Evolutionary conservation across 108 stramenopile species (phyloP).

Genomic region (Cyclotella atomus): DNA sequence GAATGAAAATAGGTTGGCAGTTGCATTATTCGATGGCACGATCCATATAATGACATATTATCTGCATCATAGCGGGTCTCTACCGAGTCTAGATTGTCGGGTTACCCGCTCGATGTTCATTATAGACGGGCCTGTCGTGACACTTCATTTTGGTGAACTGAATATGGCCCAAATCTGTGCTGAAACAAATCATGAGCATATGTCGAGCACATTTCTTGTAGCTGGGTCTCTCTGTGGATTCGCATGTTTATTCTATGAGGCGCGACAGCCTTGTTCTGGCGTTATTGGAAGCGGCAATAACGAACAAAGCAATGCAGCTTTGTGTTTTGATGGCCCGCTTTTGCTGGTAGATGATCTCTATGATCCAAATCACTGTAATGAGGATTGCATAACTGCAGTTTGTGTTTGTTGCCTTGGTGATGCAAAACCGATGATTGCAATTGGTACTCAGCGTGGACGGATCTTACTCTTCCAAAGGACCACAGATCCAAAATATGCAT

Average conservation of each 20-base stretch:
- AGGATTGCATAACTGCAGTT: slow-evolving; percentile 47
- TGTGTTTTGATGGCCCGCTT: slow-evolving; percentile 41
- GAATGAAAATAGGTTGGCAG: slow-evolving; percentile 17
- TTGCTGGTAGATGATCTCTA: slow-evolving; percentile 45
- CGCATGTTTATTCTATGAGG: slow-evolving; percentile 51
- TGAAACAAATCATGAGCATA: neutral
- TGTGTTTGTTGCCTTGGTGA: slow-evolving; percentile 9
- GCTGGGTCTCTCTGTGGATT: slow-evolving; percentile 53
- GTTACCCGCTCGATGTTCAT: slow-evolving; percentile 31
- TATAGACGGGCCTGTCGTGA: slow-evolving; percentile 44
- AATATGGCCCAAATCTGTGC: neutral
- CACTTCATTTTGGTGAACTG: slow-evolving; percentile 39
- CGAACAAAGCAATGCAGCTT: neutral
- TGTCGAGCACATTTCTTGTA: slow-evolving; percentile 25
- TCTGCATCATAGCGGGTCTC: neutral
- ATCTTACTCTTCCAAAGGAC: slow-evolving; percentile 30
- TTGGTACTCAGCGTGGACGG: slow-evolving; percentile 42
- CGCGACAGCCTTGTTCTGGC: slow-evolving; percentile 1
- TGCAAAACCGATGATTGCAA: slow-evolving; percentile 10
- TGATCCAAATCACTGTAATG: slow-evolving; percentile 17
- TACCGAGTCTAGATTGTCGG: neutral
- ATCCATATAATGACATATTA: slow-evolving; percentile 35
- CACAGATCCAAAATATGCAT: neutral
- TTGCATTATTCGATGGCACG: slow-evolving; percentile 45
- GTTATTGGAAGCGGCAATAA: neutral